Evolutionary conservation across 1,139 yeast species (phyloP), one percentile per base, ranked within the genome.

Genomic region (Zygosaccharomyces sapae): DNA sequence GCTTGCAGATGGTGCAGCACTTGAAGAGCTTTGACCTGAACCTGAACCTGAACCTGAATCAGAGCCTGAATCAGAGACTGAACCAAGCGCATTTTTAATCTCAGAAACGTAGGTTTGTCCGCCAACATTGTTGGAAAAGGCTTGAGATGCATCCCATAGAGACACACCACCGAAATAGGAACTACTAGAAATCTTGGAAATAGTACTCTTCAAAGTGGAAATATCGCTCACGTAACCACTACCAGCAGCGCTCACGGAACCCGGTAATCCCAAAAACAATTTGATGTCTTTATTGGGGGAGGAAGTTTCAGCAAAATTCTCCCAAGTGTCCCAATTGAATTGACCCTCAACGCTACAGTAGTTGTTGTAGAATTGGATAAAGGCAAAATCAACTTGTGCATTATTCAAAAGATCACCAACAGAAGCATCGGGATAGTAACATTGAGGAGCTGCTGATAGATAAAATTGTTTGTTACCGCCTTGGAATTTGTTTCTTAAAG

Each of bases 391-490:
- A 54, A 90, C 71, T 38, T 78, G 73, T 16, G 86, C 79, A 33
- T 76, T 69, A 19, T 72, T 71, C 57, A 90, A 68, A 33, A 85
- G 70, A 46, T 80, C 79, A 52, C 95, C 95, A 38, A 85, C 81
- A 38, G 86, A 79, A 5, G 83, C 88, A 70, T 90, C 97, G 18
- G 97, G 97, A 65, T 82, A 86, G 13, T 83, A 86, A 72, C 97
- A 90, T 72, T 90, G 97, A 24, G 97, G 97, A 55, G 97, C 95
- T 53, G 96, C 96, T 45, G 95, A 80, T 43, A 89, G 71, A 66
- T 86, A 89, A 70, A 86, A 90, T 12, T 68, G 61, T 66, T 79
- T 83, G 18, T 85, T 73, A 58, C 81, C 83, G 19, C 70, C 64
- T 18, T 70, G 70, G 58, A 77, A 87, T 51, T 77, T 71, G n/a